These are phyloP conservation scores for Colletotrichum shisoi DNA, from an alignment of 2,329 filamentous ascomycete species.

Conservation along the genomic window DNA sequence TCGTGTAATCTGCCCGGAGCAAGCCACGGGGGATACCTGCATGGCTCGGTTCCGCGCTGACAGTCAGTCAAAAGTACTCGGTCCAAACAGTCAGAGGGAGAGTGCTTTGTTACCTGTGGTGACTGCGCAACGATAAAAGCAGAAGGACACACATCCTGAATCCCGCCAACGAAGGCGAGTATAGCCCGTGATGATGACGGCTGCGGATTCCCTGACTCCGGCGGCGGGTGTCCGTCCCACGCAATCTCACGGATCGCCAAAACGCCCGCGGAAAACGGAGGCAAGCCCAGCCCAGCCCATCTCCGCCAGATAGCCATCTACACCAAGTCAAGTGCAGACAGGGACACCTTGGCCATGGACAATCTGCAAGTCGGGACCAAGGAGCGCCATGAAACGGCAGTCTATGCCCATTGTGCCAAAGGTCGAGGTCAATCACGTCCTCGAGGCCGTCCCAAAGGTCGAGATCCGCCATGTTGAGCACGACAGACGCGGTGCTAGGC, in stretches of 20 bases:
- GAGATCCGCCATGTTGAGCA: constrained; percentile 4
- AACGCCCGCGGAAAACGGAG: neutral
- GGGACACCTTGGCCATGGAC: no score
- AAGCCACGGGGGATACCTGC: constrained; percentile 20
- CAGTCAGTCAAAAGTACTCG: constrained; percentile 6
- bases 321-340: no score
- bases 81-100: no score
- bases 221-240: constrained; percentile 29
- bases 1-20: neutral
- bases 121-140: no score
- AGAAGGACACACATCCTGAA: no score
- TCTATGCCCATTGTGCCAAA: no score
- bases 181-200: constrained; percentile 1
- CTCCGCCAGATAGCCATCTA: no score
- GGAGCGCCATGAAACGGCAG: no score
- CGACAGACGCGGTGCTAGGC: constrained; percentile 4
- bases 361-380: no score
- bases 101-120: no score
- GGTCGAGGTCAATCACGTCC: no score
- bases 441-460: neutral
- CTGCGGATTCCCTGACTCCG: constrained; percentile 14
- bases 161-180: neutral
- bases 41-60: constrained; percentile 19
- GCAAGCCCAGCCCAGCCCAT: no score
- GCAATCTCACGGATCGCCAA: constrained; percentile 11